Percentiles rank a stretch among this genome's conserved stretches.
Conservation (phyloP, 805 yeast genomes). For the Torulaspora franciscae region DNA sequence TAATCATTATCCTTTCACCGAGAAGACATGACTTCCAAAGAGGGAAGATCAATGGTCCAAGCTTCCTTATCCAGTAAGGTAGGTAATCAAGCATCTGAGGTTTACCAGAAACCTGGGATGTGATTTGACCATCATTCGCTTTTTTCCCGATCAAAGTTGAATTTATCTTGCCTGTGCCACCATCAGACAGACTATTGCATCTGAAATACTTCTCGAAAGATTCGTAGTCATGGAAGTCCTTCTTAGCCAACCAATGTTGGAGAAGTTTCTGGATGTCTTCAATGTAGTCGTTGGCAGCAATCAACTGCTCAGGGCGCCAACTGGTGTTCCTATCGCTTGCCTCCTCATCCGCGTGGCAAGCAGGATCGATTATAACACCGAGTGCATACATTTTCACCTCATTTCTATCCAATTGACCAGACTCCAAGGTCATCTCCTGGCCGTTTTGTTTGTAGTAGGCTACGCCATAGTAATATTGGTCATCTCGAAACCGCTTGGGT, state of each 20-base stretch:
- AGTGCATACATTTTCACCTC: slow-evolving; percentile 58
- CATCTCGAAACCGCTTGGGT: slow-evolving; percentile 25
- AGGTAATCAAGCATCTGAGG: slow-evolving; percentile 19
- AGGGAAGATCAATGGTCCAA: slow-evolving; percentile 35
- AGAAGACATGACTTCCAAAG: slow-evolving; percentile 33
- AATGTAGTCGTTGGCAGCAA: slow-evolving; percentile 21
- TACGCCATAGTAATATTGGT: slow-evolving; percentile 41
- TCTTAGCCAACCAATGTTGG: slow-evolving; percentile 20
- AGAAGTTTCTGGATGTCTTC: slow-evolving; percentile 21
- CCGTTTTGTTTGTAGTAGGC: slow-evolving; percentile 48
- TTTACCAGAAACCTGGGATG: slow-evolving; percentile 3
- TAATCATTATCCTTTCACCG: slow-evolving; percentile 27
- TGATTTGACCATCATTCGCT: slow-evolving; percentile 4
- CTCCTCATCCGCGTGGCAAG: slow-evolving; percentile 7
- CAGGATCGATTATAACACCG: slow-evolving; percentile 53
- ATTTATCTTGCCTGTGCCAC: slow-evolving; percentile 1
- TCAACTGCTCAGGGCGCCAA: slow-evolving; percentile 19
- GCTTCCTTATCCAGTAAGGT: slow-evolving; percentile 25
- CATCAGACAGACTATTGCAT: slow-evolving; percentile 10
- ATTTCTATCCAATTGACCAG: slow-evolving; percentile 35
- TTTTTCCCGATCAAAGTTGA: slow-evolving; percentile 4
- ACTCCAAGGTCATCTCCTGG: slow-evolving; percentile 23
- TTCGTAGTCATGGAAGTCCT: slow-evolving; percentile 11
- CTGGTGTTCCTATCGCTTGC: slow-evolving; percentile 9
- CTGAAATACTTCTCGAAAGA: slow-evolving; percentile 20